Base-by-base conservation (phyloP, 495 filamentous ascomycete species). In the Hypoxylon perforatum region DNA sequence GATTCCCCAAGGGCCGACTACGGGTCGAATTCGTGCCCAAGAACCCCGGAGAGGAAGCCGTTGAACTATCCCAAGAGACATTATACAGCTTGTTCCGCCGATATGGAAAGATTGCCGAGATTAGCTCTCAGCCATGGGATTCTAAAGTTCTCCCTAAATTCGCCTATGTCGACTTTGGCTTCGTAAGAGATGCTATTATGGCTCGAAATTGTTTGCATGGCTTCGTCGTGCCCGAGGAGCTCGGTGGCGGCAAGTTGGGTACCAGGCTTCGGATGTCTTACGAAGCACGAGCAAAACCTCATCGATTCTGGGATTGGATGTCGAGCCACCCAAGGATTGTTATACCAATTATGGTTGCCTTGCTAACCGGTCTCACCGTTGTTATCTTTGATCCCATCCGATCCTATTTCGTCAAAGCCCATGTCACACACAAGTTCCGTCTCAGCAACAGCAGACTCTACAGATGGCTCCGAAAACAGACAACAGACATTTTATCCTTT, bases 131-230 rank as follows among this genome's bases (percentile, higher is more conserved):
- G 70, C 86, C 93, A 1, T 82, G 89, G 2, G 92, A 94, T 65
- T 96, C 92, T 11, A 97, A 97, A 75, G 78, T 91, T 1, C 49
- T 90, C 11, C 94, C 94, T 0, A 88, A 87, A 69, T 96, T 84
- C 78, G 92, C 95, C 3, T 85, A 83, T 45, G 75, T 99, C 18
- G 90, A 94, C 61, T 97, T 94, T 69, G 77, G 83, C 5, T 78
- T 81, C 8, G 82, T 90, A 17, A 84, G 90, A 36, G 88, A 88
- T 69, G 86, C 92, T 3, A 90, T 95, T 52, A 92, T 93, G 85
- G 94, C 94, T 8, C 89, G 90, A 61, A 97, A 96, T 65, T 98
- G 94, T 78, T 81, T 97, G 79, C 96, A 98, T 76, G 96, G 95
- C 0, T 92, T 90, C 63, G 81, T 82, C 3, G 82, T 96, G 3